A percentile compares a stretch with the other conserved stretches of the same genome.
Evolutionary conservation across 1,284 basidiomycete genomes (phyloP).

Genomic region (Microstroma glucosiphilum): DNA sequence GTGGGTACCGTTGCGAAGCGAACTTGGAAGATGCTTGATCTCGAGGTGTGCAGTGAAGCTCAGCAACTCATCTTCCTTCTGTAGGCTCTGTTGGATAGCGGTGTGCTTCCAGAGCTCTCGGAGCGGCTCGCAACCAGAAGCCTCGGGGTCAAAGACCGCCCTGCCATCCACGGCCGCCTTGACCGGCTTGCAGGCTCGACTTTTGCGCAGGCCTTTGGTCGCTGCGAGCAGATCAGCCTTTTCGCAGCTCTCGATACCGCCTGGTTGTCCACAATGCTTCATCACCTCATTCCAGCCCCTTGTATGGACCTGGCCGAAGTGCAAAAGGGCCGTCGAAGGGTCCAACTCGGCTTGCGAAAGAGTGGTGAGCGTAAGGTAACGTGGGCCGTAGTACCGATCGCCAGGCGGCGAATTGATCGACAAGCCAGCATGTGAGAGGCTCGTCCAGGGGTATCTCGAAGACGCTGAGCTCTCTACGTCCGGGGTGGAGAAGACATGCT

Average conservation of each 20-base stretch:
- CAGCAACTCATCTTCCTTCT: background rate
- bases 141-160: constrained; percentile 1
- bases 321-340: background rate
- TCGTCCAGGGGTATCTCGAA: background rate
- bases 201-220: background rate
- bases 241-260: background rate
- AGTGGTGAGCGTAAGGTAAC: background rate
- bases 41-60: background rate
- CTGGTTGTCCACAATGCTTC: background rate
- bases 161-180: background rate
- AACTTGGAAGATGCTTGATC: background rate
- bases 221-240: background rate
- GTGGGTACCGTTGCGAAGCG: background rate
- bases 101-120: background rate
- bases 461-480: background rate
- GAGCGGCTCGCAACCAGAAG: background rate
- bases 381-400: background rate
- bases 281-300: background rate
- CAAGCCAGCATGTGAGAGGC: background rate
- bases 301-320: background rate
- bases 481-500: background rate
- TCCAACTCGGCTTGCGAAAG: background rate
- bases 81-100: background rate
- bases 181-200: background rate
- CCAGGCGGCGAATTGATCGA: background rate